Percentiles rank a stretch among this genome's conserved stretches.
Evolutionary conservation across 495 filamentous ascomycete genomes (phyloP).

Genomic region (Ascodesmis nigricans): DNA sequence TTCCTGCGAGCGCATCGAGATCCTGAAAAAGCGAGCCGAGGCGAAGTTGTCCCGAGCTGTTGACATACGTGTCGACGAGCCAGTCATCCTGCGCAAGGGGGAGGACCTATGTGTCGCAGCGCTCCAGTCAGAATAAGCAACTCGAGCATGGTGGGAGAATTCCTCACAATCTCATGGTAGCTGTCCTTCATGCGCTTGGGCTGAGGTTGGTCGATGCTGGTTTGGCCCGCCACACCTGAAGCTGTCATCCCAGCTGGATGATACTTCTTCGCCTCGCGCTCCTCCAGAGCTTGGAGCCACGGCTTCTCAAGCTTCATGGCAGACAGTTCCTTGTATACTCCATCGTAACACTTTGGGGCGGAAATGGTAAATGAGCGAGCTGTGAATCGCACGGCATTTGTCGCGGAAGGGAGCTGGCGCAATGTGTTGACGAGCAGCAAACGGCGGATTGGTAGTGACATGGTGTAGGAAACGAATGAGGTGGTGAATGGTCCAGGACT

Average conservation of each 20-base stretch:
- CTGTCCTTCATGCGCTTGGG: slow-evolving; percentile 47
- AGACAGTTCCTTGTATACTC: slow-evolving; percentile 31
- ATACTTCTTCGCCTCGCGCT: slow-evolving; percentile 30
- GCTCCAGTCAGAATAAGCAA: background rate
- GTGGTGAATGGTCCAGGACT: no score
- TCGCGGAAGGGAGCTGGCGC: no score
- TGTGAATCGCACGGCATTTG: no score
- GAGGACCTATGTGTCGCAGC: slow-evolving; percentile 28
- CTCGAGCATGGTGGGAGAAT: background rate
- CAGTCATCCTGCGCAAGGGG: slow-evolving; percentile 48
- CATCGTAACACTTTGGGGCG: no score
- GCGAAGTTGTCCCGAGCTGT: slow-evolving; percentile 42
- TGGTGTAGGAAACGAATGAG: no score
- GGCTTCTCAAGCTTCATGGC: slow-evolving; percentile 39
- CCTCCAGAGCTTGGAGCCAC: slow-evolving; percentile 45
- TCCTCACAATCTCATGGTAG: slow-evolving; percentile 36
- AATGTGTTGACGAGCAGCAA: no score
- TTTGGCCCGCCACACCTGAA: no score
- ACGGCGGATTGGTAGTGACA: no score
- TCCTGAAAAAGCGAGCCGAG: slow-evolving; percentile 61
- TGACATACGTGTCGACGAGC: slow-evolving; percentile 47
- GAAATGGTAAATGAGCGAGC: no score
- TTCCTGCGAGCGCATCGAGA: slow-evolving; percentile 57
- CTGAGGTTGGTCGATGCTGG: no score
- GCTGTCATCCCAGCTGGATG: slow-evolving; percentile 30